Base-by-base conservation (phyloP, 139 green algal genomes). In the Chlamydomonas incerta region DNA sequence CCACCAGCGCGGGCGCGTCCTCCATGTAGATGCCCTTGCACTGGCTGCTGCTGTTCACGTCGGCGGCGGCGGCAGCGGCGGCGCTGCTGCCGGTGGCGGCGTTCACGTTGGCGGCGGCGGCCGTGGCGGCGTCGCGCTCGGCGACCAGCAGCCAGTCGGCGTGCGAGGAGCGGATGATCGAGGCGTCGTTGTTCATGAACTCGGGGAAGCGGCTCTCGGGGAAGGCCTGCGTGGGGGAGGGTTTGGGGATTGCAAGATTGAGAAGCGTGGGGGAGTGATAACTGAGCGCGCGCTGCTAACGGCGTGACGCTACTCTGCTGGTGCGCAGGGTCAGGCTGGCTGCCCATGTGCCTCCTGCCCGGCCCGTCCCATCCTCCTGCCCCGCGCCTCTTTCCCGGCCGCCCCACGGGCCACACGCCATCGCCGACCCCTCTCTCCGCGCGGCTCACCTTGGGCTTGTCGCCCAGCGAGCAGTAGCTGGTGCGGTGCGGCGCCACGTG, bases 111-210 rank as follows among this genome's bases (percentile, higher is more conserved):
- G 28, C 80, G 29, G 63, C 29, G 15, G 69, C 76, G n/a, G 72
- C 67, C 33, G 84, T 29, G 21, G 57, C 18, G 35, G 73, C 62
- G 24, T 83, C 57, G 18, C 82, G 87, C 60, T 92, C 88, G 14
- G 93, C 88, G 14, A 95, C 82, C 34, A 98, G 85, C 74, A 96
- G 77, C 96, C 96, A 98, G 70, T 94, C 82, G 17, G 95, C 95
- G 31, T 93, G 89, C 0, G 89, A 73, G 1, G 92, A 89, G 23
- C 87, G 66, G 60, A 96, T 72, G 41, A 98, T 92, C 26, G 87
- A 87, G 15, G 90, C 89, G 75, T 98, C 93, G 57, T 96, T 82
- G 21, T 72, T 33, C 90, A 98, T 91, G 82, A 97, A 96, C 55
- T 83, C 68, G 18, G 33, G 62, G 52, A 96, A 95, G 31, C 91